A percentile compares a stretch with the other conserved stretches of the same genome.
phyloP scores from a whole-genome alignment of 768 basidiomycete species.

The Lactarius indigo region DNA sequence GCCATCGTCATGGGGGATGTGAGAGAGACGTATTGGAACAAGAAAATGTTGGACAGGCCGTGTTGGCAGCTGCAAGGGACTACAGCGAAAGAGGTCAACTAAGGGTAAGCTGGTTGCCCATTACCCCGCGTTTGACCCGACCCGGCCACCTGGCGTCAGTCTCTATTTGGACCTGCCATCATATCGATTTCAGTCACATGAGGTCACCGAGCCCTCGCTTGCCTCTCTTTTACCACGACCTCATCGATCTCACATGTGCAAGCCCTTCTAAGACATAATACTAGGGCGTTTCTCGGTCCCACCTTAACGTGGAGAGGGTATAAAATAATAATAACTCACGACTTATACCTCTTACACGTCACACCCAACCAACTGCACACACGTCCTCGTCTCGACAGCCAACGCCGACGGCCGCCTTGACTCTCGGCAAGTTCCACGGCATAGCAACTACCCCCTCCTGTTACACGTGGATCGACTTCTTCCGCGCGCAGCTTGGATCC shows the following conservation, averaged over 20 bases:
- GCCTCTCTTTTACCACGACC: neutral
- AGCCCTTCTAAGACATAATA: neutral
- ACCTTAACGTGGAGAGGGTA: neutral
- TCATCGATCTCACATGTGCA: neutral
- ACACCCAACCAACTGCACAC: neutral
- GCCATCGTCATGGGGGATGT: slow-evolving; percentile 22
- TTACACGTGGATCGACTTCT: neutral
- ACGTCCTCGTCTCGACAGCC: neutral
- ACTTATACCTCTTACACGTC: slow-evolving; percentile 1
- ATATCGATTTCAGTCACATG: slow-evolving; percentile 21
- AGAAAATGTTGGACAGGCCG: slow-evolving; percentile 3
- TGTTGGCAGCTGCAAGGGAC: slow-evolving; percentile 7
- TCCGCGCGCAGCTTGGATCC: neutral
- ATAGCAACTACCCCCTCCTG: neutral
- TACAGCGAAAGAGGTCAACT: neutral
- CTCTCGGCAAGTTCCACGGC: neutral
- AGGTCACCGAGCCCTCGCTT: neutral
- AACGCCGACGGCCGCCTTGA: neutral
- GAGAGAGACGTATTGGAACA: neutral
- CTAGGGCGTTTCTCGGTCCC: neutral
- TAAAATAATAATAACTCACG: neutral
- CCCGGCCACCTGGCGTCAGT: slow-evolving; percentile 7
- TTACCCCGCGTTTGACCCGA: slow-evolving; percentile 22
- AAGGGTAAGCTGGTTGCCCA: neutral
- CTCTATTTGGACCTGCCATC: neutral